A percentile compares a stretch with the other conserved stretches of the same genome.
Conservation (phyloP, 371 early-diverging fungal species). For the Umbelopsis sp. region DNA sequence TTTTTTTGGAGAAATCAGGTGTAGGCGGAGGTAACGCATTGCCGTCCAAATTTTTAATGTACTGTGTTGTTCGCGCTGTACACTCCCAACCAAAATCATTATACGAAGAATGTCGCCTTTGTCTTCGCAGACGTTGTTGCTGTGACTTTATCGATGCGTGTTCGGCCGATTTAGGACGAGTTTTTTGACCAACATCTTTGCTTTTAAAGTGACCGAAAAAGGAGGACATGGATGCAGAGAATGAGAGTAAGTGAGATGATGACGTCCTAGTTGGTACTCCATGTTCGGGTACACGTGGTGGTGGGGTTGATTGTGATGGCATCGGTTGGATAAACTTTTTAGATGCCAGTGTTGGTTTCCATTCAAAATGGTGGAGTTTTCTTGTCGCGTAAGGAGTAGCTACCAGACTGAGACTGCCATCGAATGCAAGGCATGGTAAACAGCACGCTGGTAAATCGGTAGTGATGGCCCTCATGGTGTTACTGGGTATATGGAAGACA, state of each 20-base stretch:
- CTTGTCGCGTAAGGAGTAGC: constrained; percentile 41
- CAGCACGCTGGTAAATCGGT: constrained; percentile 38
- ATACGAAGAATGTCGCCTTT: constrained; percentile 42
- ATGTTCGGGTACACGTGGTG: neutral
- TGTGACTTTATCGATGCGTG: neutral
- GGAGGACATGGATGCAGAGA: constrained; percentile 12
- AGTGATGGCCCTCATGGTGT: constrained; percentile 18
- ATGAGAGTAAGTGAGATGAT: neutral
- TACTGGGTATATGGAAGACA: constrained; percentile 38
- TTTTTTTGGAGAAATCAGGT: constrained; percentile 31
- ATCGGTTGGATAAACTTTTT: neutral
- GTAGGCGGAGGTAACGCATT: neutral
- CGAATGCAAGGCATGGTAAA: constrained; percentile 46
- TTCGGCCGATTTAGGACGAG: constrained; percentile 15
- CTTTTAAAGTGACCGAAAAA: constrained; percentile 20
- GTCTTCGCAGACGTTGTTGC: constrained; percentile 21
- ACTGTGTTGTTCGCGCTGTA: constrained; percentile 45
- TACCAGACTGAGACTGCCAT: constrained; percentile 39
- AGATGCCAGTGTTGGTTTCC: constrained; percentile 23
- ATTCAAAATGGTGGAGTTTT: constrained; percentile 43
- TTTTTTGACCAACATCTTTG: constrained; percentile 14
- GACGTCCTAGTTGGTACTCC: constrained; percentile 7
- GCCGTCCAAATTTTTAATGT: constrained; percentile 31
- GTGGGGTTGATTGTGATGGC: constrained; percentile 12
- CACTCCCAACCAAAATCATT: constrained; percentile 51